A percentile compares a stretch with the other conserved stretches of the same genome.
Conservation (phyloP, 1,284 basidiomycete species). For the Spongiforma sp. region DNA sequence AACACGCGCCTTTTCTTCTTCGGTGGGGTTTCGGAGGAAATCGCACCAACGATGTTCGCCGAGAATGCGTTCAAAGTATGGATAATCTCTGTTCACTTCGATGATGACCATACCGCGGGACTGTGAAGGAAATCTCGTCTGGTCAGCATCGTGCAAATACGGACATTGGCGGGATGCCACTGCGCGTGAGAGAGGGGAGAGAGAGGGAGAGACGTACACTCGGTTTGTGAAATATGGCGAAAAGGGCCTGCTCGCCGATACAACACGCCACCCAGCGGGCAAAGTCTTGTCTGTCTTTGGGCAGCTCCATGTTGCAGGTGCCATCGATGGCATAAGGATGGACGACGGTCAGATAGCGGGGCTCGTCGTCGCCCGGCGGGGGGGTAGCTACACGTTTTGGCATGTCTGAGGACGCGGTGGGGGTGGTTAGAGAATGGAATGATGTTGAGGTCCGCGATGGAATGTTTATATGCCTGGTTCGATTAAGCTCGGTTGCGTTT, state of each 20-base stretch:
- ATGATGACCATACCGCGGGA: conserved; percentile 69
- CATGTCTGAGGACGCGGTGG: no score
- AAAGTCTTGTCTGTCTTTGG: conserved; percentile 54
- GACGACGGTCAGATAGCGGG: conserved; percentile 61
- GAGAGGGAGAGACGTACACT: conserved; percentile 46
- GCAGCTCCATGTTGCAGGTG: conserved; percentile 55
- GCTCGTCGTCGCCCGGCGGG: conserved; percentile 60
- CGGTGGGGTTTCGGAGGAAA: conserved; percentile 50
- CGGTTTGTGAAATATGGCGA: conserved; percentile 66
- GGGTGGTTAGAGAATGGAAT: no score
- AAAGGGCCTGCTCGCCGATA: conserved; percentile 51
- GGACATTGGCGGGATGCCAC: neutral
- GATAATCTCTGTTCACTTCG: conserved; percentile 52
- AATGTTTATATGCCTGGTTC: neutral
- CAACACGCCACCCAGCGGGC: conserved; percentile 68
- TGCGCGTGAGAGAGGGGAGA: neutral
- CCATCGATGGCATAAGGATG: conserved; percentile 61
- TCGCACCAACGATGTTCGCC: conserved; percentile 70
- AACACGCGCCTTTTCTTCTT: conserved; percentile 46
- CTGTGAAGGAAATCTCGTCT: no score
- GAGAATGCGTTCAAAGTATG: conserved; percentile 50
- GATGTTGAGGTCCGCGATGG: no score
- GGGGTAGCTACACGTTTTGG: conserved; percentile 62
- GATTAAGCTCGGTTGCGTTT: neutral
- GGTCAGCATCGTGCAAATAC: conserved; percentile 10